A percentile compares a stretch with the other conserved stretches of the same genome.
phyloP scores from a whole-genome alignment of 805 yeast species.

The Kuraishia molischiana region DNA sequence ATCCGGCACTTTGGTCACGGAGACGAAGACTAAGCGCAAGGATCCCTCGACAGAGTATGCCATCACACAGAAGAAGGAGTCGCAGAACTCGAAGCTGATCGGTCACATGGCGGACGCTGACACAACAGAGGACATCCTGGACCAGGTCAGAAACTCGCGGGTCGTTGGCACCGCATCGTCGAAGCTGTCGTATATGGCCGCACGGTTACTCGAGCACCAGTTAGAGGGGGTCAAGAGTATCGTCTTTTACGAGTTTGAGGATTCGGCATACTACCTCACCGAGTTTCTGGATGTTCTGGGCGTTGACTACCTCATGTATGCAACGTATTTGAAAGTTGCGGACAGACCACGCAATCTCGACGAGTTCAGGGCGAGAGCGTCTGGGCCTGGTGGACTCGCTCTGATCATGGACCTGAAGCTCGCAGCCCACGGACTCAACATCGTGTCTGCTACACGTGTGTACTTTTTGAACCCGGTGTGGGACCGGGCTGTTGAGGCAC shows the following conservation, averaged over 20 bases:
- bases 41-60: neutral
- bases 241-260: constrained; percentile 64
- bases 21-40: neutral
- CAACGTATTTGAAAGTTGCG: constrained; percentile 42
- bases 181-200: constrained; percentile 50
- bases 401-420: constrained; percentile 58
- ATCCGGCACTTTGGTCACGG: neutral
- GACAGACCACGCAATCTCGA: constrained; percentile 44
- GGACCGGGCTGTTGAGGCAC: constrained; percentile 62
- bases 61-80: constrained; percentile 6
- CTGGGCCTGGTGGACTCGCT: constrained; percentile 39
- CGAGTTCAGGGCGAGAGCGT: constrained; percentile 33
- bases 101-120: constrained; percentile 6
- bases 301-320: constrained; percentile 50
- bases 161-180: constrained; percentile 56
- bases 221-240: constrained; percentile 37
- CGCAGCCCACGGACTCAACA: constrained; percentile 64
- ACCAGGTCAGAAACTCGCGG: constrained; percentile 20
- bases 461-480: constrained; percentile 68
- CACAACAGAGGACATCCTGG: constrained; percentile 12
- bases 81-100: constrained; percentile 2
- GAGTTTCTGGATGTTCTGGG: constrained; percentile 58
- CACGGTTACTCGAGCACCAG: constrained; percentile 45
- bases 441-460: constrained; percentile 57
- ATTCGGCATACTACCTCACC: constrained; percentile 56